These are phyloP conservation scores for Debaryomyces fabryi DNA, from an alignment of 1,139 yeast species.

Conservation along the genomic window DNA sequence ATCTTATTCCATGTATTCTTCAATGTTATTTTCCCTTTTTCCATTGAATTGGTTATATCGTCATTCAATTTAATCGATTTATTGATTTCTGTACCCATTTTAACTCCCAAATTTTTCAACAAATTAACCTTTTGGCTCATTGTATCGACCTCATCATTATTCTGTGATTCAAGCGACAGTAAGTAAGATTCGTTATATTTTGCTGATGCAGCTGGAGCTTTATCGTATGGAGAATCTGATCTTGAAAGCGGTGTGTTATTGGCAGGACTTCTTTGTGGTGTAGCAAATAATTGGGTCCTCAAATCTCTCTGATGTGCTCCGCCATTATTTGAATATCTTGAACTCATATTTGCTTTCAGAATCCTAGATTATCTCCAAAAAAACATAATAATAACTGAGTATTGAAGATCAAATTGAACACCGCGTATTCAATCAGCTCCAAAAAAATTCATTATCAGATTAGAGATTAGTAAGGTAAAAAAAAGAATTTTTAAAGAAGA, in stretches of 20 bases:
- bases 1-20: conserved; percentile 72
- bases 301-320: conserved; percentile 50
- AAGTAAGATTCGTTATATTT: conserved; percentile 59
- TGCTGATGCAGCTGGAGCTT: conserved; percentile 32
- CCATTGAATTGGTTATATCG: conserved; percentile 52
- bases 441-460: conserved; percentile 7
- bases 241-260: conserved; percentile 36
- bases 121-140: conserved; percentile 73
- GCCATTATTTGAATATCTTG: conserved; percentile 38
- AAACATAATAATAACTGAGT: not conserved
- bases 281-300: conserved; percentile 48
- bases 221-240: conserved; percentile 56
- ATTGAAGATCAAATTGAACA: not conserved
- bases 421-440: not conserved
- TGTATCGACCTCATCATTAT: conserved; percentile 70
- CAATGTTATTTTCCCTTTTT: conserved; percentile 48
- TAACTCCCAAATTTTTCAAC: conserved; percentile 69
- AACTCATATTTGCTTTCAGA: conserved; percentile 24
- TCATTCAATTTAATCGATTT: conserved; percentile 66
- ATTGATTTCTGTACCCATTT: conserved; percentile 85
- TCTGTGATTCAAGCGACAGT: conserved; percentile 80
- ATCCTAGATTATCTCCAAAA: not conserved
- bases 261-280: conserved; percentile 23
- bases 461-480: conserved; percentile 3
- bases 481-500: not conserved